Evolutionary conservation across 441 rosid genomes (phyloP).

Genomic region (Gossypium schwendimanii): DNA sequence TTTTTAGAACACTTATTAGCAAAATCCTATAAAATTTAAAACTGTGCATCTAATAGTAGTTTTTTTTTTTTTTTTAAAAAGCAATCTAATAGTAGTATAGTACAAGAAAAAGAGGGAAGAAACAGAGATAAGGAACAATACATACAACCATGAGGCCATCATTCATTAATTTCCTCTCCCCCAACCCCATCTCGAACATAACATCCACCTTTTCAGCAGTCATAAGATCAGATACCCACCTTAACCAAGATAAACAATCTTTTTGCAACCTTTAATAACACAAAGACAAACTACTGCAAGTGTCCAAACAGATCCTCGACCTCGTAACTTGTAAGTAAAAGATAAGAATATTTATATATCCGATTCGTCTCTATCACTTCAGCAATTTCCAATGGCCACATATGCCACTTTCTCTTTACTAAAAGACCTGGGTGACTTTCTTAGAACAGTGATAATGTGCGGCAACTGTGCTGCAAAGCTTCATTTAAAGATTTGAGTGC

Average conservation of each 20-base stretch:
- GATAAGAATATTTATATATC: neutral
- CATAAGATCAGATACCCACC: neutral
- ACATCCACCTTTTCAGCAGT: neutral
- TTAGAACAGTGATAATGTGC: constrained; percentile 6
- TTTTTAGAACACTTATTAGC: too few relatives aligned
- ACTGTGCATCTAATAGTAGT: too few relatives aligned
- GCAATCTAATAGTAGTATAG: too few relatives aligned
- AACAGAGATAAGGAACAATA: too few relatives aligned
- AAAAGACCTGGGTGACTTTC: neutral
- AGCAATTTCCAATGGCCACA: neutral
- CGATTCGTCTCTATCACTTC: neutral
- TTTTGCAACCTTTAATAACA: neutral
- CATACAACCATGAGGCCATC: too few relatives aligned
- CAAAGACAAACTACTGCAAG: neutral
- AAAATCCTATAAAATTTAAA: too few relatives aligned
- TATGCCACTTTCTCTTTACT: neutral
- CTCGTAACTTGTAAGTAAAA: neutral
- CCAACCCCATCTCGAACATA: too few relatives aligned
- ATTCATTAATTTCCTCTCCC: too few relatives aligned
- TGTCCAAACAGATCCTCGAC: neutral
- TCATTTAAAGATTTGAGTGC: constrained; percentile 56
- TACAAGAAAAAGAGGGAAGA: too few relatives aligned
- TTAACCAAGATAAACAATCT: neutral
- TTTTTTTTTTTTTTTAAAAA: too few relatives aligned
- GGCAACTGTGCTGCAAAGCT: constrained; percentile 23